These are phyloP conservation scores for Fusarium anguioides DNA, from an alignment of 2,329 filamentous ascomycete species.

Conservation along the genomic window DNA sequence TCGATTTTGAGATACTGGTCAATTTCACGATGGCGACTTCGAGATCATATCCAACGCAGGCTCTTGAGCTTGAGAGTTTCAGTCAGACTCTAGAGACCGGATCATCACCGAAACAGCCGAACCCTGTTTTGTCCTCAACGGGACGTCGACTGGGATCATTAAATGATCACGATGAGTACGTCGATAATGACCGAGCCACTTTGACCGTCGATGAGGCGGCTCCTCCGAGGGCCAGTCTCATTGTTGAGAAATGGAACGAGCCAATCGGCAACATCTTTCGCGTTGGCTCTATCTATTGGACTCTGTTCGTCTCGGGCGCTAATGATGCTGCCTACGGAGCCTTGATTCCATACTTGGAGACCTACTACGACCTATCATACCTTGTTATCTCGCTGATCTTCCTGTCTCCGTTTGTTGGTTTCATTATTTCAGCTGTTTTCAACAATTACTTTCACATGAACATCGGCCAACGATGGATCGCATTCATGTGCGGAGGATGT, in stretches of 20 bases:
- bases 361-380: constrained; percentile 71
- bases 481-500: constrained; percentile 66
- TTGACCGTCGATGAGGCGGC: background rate
- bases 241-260: constrained; percentile 34
- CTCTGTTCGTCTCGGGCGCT: constrained; percentile 67
- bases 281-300: constrained; percentile 65
- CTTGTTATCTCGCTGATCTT: constrained; percentile 73
- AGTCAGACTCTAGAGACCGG: background rate
- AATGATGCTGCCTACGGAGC: constrained; percentile 64
- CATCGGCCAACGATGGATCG: constrained; percentile 63
- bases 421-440: constrained; percentile 68
- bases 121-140: constrained; percentile 3
- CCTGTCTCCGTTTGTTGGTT: constrained; percentile 73
- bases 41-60: background rate
- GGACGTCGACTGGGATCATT: constrained; percentile 22
- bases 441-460: constrained; percentile 61
- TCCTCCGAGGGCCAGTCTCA: background rate
- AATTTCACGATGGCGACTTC: background rate
- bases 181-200: background rate
- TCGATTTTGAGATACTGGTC: background rate
- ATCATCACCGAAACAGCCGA: constrained; percentile 7
- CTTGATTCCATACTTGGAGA: constrained; percentile 39
- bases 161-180: background rate
- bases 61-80: constrained; percentile 23
- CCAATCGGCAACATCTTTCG: constrained; percentile 56